Conservation (phyloP, 1,284 basidiomycete genomes). For the Earliella scabrosa region DNA sequence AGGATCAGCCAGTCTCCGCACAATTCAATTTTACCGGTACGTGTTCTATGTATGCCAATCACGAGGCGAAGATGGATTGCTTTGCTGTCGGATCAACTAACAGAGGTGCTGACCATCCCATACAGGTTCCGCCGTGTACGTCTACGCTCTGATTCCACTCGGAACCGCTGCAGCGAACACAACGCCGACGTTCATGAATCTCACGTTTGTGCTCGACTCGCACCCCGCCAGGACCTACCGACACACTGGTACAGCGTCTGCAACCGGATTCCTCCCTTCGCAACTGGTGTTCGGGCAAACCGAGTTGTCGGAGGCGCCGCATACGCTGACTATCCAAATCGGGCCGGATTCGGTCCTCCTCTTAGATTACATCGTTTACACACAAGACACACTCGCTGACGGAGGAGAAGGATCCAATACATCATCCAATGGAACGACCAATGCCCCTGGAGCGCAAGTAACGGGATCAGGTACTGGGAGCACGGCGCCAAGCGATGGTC, state of each 20-base stretch:
- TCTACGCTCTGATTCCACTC: constrained; percentile 37
- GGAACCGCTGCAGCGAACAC: constrained; percentile 34
- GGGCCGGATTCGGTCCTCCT: constrained; percentile 51
- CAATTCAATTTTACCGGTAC: constrained; percentile 55
- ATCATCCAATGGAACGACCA: constrained; percentile 11
- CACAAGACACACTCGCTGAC: constrained; percentile 28
- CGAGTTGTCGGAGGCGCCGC: constrained; percentile 43
- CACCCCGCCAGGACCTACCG: constrained; percentile 33
- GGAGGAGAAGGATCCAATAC: constrained; percentile 16
- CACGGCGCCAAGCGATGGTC: constrained; percentile 27
- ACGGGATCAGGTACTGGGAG: constrained; percentile 28
- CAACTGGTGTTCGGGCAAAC: constrained; percentile 40
- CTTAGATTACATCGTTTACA: constrained; percentile 54
- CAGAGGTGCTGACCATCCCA: constrained; percentile 11
- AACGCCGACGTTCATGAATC: constrained; percentile 39
- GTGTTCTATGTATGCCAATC: constrained; percentile 19
- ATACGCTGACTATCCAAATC: constrained; percentile 48
- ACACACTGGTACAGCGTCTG: constrained; percentile 32
- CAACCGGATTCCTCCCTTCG: constrained; percentile 31
- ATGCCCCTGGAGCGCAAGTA: constrained; percentile 22
- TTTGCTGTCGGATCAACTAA: not conserved
- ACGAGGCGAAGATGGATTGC: not conserved
- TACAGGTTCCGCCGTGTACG: constrained; percentile 38
- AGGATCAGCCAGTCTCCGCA: constrained; percentile 44
- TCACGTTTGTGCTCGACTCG: constrained; percentile 37